Evolutionary conservation across 2,329 filamentous ascomycete genomes (phyloP).

Genomic region (Gremmenia infestans): DNA sequence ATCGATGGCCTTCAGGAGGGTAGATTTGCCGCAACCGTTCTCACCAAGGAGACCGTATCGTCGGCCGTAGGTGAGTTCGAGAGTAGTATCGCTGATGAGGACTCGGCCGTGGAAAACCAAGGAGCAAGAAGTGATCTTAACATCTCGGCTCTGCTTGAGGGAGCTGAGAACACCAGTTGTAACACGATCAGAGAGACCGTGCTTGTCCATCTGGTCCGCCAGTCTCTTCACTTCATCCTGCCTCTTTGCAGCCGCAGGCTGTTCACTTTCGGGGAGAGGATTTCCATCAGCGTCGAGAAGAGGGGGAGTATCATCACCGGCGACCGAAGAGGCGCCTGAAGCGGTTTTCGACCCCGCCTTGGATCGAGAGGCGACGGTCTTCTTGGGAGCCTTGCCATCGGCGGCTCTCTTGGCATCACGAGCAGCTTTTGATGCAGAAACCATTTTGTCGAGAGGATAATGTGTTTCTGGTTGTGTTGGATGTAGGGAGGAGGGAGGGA

Average conservation of each 20-base stretch:
- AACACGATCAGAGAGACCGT: conserved; percentile 94
- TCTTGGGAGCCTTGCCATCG: conserved; percentile 71
- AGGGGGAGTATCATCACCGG: conserved; percentile 61
- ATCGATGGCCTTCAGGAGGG: conserved; percentile 91
- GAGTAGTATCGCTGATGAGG: conserved; percentile 85
- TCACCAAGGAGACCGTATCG: conserved; percentile 94
- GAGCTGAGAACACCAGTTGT: conserved; percentile 95
- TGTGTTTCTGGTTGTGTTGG: background rate
- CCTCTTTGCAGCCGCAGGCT: conserved; percentile 68
- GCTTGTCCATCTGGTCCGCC: conserved; percentile 88
- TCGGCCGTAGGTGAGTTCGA: conserved; percentile 89
- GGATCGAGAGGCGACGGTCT: conserved; percentile 62
- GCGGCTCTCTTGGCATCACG: conserved; percentile 66
- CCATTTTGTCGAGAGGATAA: conserved; percentile 43
- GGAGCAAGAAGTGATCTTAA: conserved; percentile 91
- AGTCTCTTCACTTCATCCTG: conserved; percentile 80
- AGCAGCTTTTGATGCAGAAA: conserved; percentile 67
- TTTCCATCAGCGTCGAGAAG: conserved; percentile 60
- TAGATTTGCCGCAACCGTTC: conserved; percentile 99
- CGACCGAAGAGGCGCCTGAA: conserved; percentile 60
- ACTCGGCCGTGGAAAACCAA: conserved; percentile 98
- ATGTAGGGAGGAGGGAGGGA: background rate
- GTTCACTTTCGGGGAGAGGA: conserved; percentile 48
- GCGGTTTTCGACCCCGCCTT: conserved; percentile 64
- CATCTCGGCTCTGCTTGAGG: conserved; percentile 78